These are phyloP conservation scores for Mycena metata DNA, from an alignment of 768 basidiomycete genomes.

Conservation along the genomic window DNA sequence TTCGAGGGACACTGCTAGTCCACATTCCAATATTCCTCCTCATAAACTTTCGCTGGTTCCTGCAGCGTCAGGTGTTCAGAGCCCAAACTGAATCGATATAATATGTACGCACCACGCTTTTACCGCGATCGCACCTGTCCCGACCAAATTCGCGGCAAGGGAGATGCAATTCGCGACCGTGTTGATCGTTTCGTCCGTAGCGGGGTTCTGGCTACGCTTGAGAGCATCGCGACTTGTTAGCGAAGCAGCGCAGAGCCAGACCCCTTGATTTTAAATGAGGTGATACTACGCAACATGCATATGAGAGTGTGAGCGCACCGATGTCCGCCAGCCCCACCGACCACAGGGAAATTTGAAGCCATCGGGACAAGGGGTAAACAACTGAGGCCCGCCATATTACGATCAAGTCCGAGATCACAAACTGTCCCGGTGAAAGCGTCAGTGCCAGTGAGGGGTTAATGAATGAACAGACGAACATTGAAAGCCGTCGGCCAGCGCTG, in stretches of 20 bases:
- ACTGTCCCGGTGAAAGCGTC: slow-evolving; percentile 8
- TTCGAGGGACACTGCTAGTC: slow-evolving; percentile 13
- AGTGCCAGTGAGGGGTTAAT: not conserved
- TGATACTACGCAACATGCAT: not conserved
- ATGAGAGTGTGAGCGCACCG: not conserved
- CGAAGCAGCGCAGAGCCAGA: slow-evolving; percentile 7
- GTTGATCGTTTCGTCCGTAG: slow-evolving; percentile 13
- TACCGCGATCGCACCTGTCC: slow-evolving; percentile 13
- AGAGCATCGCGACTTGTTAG: slow-evolving; percentile 22
- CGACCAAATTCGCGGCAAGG: slow-evolving; percentile 16
- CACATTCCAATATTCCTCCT: not conserved
- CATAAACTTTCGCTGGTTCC: not conserved
- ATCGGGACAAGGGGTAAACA: slow-evolving; percentile 2
- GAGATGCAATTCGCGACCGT: slow-evolving; percentile 14
- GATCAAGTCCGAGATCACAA: slow-evolving; percentile 30
- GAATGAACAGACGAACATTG: slow-evolving; percentile 8
- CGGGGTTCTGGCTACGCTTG: not conserved
- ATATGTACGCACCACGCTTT: slow-evolving; percentile 21
- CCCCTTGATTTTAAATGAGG: not conserved
- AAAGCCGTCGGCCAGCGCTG: slow-evolving; percentile 11
- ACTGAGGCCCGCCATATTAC: slow-evolving; percentile 33
- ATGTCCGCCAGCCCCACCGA: slow-evolving; percentile 14
- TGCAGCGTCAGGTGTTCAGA: not conserved
- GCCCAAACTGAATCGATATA: not conserved
- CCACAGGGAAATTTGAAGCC: not conserved